phyloP scores from a whole-genome alignment of 306 rosid genomes.

The Abrus precatorius region DNA sequence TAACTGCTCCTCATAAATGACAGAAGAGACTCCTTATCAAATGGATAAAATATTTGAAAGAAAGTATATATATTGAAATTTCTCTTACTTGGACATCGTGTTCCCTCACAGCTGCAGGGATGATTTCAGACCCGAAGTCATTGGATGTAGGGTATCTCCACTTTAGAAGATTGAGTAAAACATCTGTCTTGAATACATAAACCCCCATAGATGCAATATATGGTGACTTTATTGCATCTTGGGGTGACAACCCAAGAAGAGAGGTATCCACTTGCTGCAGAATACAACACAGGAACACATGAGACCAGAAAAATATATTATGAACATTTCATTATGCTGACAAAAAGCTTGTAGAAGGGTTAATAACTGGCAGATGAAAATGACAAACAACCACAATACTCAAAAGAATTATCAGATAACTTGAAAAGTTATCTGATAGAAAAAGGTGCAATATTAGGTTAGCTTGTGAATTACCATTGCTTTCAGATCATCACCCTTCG shows the following conservation, averaged over 20 bases:
- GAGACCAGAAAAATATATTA: slow-evolving; percentile 10
- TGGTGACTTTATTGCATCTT: slow-evolving; percentile 68
- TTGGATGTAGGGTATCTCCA: slow-evolving; percentile 83
- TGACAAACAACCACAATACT: neutral
- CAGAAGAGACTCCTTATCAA: slow-evolving; percentile 6
- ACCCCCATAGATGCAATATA: slow-evolving; percentile 97
- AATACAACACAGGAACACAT: slow-evolving; percentile 41
- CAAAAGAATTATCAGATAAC: slow-evolving; percentile 21
- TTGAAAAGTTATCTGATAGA: neutral
- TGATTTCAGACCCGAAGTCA: slow-evolving; percentile 96
- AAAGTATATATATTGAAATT: slow-evolving; percentile 12
- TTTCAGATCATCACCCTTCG: slow-evolving; percentile 71
- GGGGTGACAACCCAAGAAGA: slow-evolving; percentile 75
- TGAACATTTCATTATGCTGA: neutral
- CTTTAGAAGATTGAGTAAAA: slow-evolving; percentile 77
- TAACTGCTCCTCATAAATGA: slow-evolving; percentile 13
- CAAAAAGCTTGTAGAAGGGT: neutral
- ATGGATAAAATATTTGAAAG: slow-evolving; percentile 21
- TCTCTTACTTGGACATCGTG: slow-evolving; percentile 81
- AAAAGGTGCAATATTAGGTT: slow-evolving; percentile 35
- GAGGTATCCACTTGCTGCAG: slow-evolving; percentile 83
- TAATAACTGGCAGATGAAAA: neutral
- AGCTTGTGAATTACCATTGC: slow-evolving; percentile 75
- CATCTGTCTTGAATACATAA: slow-evolving; percentile 79
- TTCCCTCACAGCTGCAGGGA: slow-evolving; percentile 85